Percentiles rank a stretch among this genome's conserved stretches.
phyloP scores from a whole-genome alignment of 2,329 filamentous ascomycete species.

The Orbilia quercus region DNA sequence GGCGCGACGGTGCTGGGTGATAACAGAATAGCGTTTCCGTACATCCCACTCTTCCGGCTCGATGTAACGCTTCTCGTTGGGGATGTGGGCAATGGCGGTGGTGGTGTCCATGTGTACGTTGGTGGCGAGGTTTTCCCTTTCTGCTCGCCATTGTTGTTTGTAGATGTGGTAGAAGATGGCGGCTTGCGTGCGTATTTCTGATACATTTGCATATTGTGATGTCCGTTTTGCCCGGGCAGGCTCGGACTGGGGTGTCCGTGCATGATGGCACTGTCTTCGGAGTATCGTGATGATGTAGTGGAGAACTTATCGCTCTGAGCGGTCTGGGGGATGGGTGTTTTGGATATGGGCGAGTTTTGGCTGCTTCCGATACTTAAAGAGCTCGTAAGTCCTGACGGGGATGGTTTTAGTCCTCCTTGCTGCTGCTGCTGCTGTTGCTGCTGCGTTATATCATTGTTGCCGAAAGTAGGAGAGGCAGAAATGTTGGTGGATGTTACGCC shows the following conservation, averaged over 20 bases:
- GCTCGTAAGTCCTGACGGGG: slow-evolving; percentile 33
- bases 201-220: slow-evolving; percentile 14
- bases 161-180: slow-evolving; percentile 4
- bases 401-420: slow-evolving; percentile 29
- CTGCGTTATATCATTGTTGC: slow-evolving; percentile 6
- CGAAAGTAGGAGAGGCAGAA: slow-evolving; percentile 47
- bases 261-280: slow-evolving; percentile 29
- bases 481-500: slow-evolving; percentile 47
- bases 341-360: slow-evolving; percentile 39
- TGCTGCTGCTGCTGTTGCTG: no score
- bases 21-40: slow-evolving; percentile 44
- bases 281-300: slow-evolving; percentile 37
- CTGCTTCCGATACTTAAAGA: slow-evolving; percentile 49
- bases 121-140: slow-evolving; percentile 48
- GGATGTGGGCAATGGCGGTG: slow-evolving; percentile 36
- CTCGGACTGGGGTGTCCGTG: slow-evolving; percentile 4
- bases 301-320: slow-evolving; percentile 30
- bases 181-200: slow-evolving; percentile 8
- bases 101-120: slow-evolving; percentile 41
- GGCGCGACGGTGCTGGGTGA: slow-evolving; percentile 49
- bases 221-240: not conserved
- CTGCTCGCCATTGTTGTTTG: slow-evolving; percentile 14
- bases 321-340: slow-evolving; percentile 13
- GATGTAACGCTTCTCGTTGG: slow-evolving; percentile 18
- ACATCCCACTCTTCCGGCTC: slow-evolving; percentile 31